Evolutionary conservation across 2,329 filamentous ascomycete species (phyloP).

Genomic region (Fusarium napiforme): DNA sequence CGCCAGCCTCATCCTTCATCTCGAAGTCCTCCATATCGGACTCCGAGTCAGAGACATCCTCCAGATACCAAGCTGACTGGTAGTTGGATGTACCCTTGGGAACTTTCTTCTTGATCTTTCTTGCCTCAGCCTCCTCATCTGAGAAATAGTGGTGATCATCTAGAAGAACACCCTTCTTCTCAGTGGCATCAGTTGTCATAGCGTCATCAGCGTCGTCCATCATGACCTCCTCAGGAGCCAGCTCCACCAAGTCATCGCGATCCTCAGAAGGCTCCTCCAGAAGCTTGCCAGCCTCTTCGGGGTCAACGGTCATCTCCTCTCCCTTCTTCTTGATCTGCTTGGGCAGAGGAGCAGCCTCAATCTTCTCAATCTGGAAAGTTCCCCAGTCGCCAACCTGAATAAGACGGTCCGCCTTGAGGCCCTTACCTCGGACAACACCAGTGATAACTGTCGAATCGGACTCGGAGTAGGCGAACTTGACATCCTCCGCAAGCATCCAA

Average conservation of each 20-base stretch:
- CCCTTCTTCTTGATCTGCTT: constrained; percentile 68
- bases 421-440: constrained; percentile 85
- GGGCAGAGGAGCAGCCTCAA: constrained; percentile 78
- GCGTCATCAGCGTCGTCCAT: constrained; percentile 72
- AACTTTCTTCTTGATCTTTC: constrained; percentile 73
- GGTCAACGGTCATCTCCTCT: constrained; percentile 79
- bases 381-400: constrained; percentile 95
- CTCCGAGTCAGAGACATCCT: constrained; percentile 82
- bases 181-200: constrained; percentile 51
- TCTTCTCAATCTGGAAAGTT: constrained; percentile 90
- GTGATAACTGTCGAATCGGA: constrained; percentile 78
- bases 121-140: constrained; percentile 69
- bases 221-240: constrained; percentile 86
- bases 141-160: constrained; percentile 99
- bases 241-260: constrained; percentile 81
- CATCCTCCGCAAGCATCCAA: constrained; percentile 91
- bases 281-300: constrained; percentile 66
- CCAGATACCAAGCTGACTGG: constrained; percentile 92
- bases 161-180: constrained; percentile 87
- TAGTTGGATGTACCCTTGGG: constrained; percentile 94
- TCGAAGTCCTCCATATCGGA: constrained; percentile 82
- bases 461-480: constrained; percentile 73
- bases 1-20: constrained; percentile 66
- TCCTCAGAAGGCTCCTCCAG: constrained; percentile 81
- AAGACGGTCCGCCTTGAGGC: constrained; percentile 88